Conservation (phyloP, 2,329 filamentous ascomycete genomes). For the Colletotrichum lini region DNA sequence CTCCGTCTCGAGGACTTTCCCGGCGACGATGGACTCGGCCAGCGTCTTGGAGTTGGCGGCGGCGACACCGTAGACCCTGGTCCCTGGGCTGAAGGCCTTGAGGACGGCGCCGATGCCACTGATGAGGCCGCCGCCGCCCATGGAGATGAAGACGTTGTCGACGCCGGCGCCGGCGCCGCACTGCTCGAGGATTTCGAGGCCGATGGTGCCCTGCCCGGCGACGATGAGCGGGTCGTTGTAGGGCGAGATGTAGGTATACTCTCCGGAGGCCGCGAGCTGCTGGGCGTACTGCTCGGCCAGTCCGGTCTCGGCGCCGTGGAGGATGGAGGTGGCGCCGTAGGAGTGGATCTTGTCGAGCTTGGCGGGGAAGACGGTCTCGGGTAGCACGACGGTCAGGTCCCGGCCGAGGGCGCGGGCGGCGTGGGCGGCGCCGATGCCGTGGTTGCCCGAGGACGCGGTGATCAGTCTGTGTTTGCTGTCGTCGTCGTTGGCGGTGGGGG, state of each 20-base stretch:
- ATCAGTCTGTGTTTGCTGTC: slow-evolving; percentile 33
- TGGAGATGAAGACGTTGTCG: slow-evolving; percentile 46
- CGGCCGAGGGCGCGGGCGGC: slow-evolving; percentile 38
- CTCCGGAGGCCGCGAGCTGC: slow-evolving; percentile 43
- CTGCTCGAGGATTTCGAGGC: slow-evolving; percentile 46
- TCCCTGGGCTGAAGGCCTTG: slow-evolving; percentile 45
- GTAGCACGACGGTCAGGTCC: slow-evolving; percentile 44
- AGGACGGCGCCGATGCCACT: slow-evolving; percentile 46
- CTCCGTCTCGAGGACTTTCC: slow-evolving; percentile 45
- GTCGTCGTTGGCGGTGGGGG: not conserved
- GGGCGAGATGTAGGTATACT: slow-evolving; percentile 45
- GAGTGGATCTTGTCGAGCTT: slow-evolving; percentile 45
- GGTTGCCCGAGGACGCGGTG: slow-evolving; percentile 46
- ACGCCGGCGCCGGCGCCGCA: slow-evolving; percentile 26
- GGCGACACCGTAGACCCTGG: slow-evolving; percentile 43
- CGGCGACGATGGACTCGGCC: slow-evolving; percentile 44
- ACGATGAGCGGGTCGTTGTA: slow-evolving; percentile 46
- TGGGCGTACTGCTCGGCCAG: slow-evolving; percentile 46
- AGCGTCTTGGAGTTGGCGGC: slow-evolving; percentile 45
- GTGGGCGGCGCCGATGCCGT: slow-evolving; percentile 44
- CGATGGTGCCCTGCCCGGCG: slow-evolving; percentile 44
- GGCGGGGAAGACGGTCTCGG: slow-evolving; percentile 42
- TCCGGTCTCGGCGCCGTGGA: slow-evolving; percentile 45
- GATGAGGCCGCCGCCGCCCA: slow-evolving; percentile 46
- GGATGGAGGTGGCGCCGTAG: slow-evolving; percentile 44